These are phyloP conservation scores for Boletus sp. DNA, from an alignment of 1,284 basidiomycete genomes.

Conservation along the genomic window DNA sequence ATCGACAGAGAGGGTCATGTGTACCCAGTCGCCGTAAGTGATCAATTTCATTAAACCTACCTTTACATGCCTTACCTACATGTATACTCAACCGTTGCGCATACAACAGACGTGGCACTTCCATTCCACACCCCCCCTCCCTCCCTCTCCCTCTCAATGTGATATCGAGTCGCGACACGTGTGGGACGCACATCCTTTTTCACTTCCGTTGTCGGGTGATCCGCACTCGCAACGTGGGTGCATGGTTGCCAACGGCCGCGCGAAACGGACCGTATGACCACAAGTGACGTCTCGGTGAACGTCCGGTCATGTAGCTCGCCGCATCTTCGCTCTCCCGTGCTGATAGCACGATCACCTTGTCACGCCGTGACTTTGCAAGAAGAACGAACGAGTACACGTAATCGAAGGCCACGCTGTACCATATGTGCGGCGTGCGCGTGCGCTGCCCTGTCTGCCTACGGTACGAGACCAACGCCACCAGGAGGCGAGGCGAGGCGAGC, in stretches of 20 bases:
- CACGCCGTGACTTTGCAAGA: background rate
- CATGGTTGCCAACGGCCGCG: background rate
- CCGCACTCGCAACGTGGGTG: slow-evolving; percentile 5
- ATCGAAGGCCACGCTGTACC: slow-evolving; percentile 8
- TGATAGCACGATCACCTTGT: too few species aligned
- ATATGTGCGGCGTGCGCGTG: background rate
- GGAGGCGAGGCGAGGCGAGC: too few species aligned
- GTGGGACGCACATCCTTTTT: background rate
- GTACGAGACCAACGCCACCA: background rate
- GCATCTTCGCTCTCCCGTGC: too few species aligned
- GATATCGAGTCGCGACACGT: slow-evolving; percentile 11
- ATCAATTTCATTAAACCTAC: slow-evolving; percentile 13
- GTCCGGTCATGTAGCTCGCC: too few species aligned
- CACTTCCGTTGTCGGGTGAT: background rate
- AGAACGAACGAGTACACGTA: slow-evolving; percentile 10
- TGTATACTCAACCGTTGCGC: background rate
- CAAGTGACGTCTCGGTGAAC: background rate
- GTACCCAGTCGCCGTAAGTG: slow-evolving; percentile 9
- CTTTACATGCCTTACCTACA: background rate
- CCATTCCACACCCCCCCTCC: too few species aligned
- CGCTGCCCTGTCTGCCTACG: background rate
- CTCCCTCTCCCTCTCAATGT: background rate
- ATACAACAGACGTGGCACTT: background rate
- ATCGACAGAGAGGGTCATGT: slow-evolving; percentile 9
- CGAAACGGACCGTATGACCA: slow-evolving; percentile 5